Conservation (phyloP, 306 rosid genomes). For the Vigna nakashimae region DNA sequence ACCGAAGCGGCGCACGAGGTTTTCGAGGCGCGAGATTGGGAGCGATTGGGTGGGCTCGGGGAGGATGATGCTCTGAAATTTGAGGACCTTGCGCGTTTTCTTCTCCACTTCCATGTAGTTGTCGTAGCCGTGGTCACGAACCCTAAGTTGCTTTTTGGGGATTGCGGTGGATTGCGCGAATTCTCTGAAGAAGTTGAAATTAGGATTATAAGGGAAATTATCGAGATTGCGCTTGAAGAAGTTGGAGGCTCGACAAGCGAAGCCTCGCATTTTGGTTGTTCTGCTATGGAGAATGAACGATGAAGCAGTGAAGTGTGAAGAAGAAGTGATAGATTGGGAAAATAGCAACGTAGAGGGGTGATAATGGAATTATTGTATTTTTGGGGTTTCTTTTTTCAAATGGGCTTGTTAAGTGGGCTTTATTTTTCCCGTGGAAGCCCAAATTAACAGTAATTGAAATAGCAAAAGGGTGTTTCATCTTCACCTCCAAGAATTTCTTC, state of each 20-base stretch:
- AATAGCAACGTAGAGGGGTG: neutral
- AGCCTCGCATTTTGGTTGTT: constrained; percentile 51
- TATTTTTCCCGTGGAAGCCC: neutral
- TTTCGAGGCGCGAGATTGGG: constrained; percentile 76
- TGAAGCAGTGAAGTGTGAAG: neutral
- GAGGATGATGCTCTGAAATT: constrained; percentile 71
- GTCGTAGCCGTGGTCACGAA: constrained; percentile 91
- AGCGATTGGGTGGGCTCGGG: constrained; percentile 63
- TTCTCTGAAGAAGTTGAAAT: constrained; percentile 41
- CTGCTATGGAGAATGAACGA: neutral
- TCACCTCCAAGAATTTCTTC: no score
- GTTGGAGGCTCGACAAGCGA: constrained; percentile 26
- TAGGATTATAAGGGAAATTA: constrained; percentile 19
- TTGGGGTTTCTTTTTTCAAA: neutral
- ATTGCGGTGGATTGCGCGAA: constrained; percentile 81
- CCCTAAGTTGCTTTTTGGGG: constrained; percentile 67
- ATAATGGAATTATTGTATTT: neutral
- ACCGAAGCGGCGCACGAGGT: constrained; percentile 76
- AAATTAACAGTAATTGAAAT: no score
- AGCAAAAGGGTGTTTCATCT: no score
- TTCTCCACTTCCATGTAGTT: constrained; percentile 93
- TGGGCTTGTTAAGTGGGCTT: neutral
- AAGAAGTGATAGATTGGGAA: constrained; percentile 4
- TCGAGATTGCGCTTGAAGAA: constrained; percentile 36
- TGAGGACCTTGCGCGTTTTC: constrained; percentile 78